A percentile compares a stretch with the other conserved stretches of the same genome.
phyloP scores from a whole-genome alignment of 805 yeast genomes.

The Wickerhamiella lipophila region DNA sequence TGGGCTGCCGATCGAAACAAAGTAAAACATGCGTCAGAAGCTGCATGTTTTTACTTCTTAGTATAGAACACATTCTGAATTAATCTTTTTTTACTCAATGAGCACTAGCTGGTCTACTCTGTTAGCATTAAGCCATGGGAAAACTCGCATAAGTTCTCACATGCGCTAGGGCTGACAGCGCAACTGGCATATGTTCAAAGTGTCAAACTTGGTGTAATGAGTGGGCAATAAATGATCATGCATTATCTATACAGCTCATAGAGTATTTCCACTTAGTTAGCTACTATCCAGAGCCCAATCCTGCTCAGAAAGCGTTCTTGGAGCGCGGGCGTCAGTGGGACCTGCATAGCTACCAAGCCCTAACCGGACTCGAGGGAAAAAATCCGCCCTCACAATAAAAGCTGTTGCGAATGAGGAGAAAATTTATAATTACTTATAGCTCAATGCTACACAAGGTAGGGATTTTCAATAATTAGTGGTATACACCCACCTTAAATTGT shows the following conservation, averaged over 20 bases:
- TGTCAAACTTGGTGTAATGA: neutral
- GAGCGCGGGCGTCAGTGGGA: neutral
- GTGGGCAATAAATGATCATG: neutral
- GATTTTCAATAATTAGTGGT: too few species aligned
- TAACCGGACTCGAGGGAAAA: neutral
- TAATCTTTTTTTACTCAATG: neutral
- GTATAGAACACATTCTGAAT: neutral
- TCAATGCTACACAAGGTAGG: too few species aligned
- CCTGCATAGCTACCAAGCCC: neutral
- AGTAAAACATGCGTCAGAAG: neutral
- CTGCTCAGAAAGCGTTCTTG: neutral
- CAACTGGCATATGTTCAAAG: neutral
- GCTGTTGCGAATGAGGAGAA: neutral
- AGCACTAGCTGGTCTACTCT: neutral
- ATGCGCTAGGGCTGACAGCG: neutral
- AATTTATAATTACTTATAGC: neutral
- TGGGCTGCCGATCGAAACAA: neutral
- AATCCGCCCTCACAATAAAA: conserved; percentile 4
- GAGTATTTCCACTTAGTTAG: too few species aligned
- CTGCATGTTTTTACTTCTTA: neutral
- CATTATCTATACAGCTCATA: too few species aligned
- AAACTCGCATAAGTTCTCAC: neutral
- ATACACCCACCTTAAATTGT: too few species aligned
- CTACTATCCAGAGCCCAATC: too few species aligned
- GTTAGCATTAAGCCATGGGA: neutral